These are phyloP conservation scores for Trichoderma parareesei DNA, from an alignment of 495 filamentous ascomycete genomes.

Conservation along the genomic window DNA sequence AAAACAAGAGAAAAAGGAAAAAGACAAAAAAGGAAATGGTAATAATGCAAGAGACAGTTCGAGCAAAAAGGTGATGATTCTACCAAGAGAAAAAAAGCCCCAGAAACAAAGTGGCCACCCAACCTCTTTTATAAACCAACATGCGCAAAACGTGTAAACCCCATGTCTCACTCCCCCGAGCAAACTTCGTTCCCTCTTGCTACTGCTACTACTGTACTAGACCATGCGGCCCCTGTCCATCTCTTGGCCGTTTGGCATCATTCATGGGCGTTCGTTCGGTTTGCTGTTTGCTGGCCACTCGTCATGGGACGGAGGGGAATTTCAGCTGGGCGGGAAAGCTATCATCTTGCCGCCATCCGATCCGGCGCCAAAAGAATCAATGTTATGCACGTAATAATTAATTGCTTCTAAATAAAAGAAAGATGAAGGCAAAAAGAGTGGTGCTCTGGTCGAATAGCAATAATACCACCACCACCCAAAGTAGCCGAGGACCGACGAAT, in stretches of 20 bases:
- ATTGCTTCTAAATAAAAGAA: neutral
- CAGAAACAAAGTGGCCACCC: constrained; percentile 5
- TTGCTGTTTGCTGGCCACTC: too few relatives aligned
- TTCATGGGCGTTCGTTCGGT: too few relatives aligned
- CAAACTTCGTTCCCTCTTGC: too few relatives aligned
- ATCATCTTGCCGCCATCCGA: constrained; percentile 1
- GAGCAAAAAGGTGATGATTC: constrained; percentile 16
- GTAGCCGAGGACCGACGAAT: too few relatives aligned
- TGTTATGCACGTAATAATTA: too few relatives aligned
- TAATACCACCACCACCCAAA: neutral
- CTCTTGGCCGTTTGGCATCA: too few relatives aligned
- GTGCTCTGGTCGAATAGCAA: neutral
- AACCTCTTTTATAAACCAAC: constrained; percentile 1
- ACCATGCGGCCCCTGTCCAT: too few relatives aligned
- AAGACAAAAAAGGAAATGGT: constrained; percentile 13
- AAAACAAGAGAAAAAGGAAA: constrained; percentile 20
- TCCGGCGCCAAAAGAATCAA: neutral
- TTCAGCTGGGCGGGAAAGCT: too few relatives aligned
- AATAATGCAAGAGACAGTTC: constrained; percentile 11
- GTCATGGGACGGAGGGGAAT: too few relatives aligned
- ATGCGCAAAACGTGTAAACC: neutral
- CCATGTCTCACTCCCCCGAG: too few relatives aligned
- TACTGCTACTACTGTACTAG: neutral
- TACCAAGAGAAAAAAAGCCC: neutral
- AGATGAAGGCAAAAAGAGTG: neutral